These are phyloP conservation scores for Rickenella mellea DNA, from an alignment of 768 basidiomycete genomes.

Conservation along the genomic window DNA sequence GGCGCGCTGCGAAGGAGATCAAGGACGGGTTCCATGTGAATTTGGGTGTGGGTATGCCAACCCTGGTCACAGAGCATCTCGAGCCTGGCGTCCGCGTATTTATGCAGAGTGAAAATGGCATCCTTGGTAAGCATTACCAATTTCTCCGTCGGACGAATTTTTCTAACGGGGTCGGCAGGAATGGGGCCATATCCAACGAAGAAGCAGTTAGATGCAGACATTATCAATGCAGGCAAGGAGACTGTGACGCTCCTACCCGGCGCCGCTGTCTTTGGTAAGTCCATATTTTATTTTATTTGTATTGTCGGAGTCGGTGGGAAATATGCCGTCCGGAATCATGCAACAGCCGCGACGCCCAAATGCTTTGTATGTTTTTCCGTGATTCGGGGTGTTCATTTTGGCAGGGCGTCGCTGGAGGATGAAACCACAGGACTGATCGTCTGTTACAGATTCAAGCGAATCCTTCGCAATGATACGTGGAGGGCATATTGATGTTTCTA, in stretches of 20 bases:
- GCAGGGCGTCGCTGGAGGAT: too few species aligned
- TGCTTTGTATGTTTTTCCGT: too few species aligned
- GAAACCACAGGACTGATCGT: too few species aligned
- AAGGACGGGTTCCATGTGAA: slow-evolving; percentile 85
- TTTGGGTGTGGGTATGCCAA: slow-evolving; percentile 87
- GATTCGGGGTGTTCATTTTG: too few species aligned
- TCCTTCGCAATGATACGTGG: slow-evolving; percentile 98
- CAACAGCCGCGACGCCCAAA: neutral
- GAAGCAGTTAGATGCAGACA: slow-evolving; percentile 76
- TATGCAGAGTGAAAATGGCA: slow-evolving; percentile 87
- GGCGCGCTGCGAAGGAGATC: slow-evolving; percentile 82
- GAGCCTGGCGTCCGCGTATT: slow-evolving; percentile 71
- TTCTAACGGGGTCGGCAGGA: slow-evolving; percentile 17
- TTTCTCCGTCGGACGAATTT: neutral
- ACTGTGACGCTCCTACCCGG: slow-evolving; percentile 89
- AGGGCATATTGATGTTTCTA: slow-evolving; percentile 88
- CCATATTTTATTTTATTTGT: too few species aligned
- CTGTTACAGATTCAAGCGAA: slow-evolving; percentile 66
- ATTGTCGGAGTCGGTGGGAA: too few species aligned
- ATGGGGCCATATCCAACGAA: slow-evolving; percentile 85
- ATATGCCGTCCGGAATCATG: neutral
- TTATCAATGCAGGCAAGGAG: slow-evolving; percentile 94
- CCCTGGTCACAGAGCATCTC: slow-evolving; percentile 74
- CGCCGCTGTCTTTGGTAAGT: slow-evolving; percentile 79
- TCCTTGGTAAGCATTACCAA: slow-evolving; percentile 86